Conservation (phyloP, 1,139 yeast genomes). For the Suhomyces atakaporum region DNA sequence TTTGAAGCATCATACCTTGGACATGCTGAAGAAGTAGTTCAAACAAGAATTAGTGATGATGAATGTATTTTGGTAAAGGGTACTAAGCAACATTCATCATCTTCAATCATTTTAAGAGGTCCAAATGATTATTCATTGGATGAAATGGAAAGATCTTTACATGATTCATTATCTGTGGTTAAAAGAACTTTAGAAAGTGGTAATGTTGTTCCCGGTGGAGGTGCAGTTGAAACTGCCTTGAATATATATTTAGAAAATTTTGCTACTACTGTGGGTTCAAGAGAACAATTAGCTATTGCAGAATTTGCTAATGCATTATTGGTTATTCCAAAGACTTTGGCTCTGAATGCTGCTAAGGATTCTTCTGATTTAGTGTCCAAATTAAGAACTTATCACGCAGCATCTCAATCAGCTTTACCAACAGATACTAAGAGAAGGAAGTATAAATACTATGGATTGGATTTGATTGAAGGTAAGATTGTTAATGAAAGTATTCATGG, state of each 20-base stretch:
- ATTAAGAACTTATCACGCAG: constrained; percentile 94
- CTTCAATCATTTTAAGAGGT: constrained; percentile 92
- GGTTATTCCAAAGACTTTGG: constrained; percentile 93
- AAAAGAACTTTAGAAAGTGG: constrained; percentile 97
- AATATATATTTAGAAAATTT: constrained; percentile 94
- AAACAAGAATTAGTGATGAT: constrained; percentile 91
- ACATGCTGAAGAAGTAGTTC: constrained; percentile 87
- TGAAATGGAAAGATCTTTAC: constrained; percentile 97
- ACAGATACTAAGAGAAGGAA: constrained; percentile 80
- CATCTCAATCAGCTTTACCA: constrained; percentile 83
- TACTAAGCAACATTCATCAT: constrained; percentile 88
- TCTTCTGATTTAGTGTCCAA: constrained; percentile 93
- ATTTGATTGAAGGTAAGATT: constrained; percentile 86
- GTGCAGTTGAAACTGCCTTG: constrained; percentile 96
- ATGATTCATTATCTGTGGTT: constrained; percentile 92
- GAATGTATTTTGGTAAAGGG: constrained; percentile 96
- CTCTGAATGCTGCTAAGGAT: constrained; percentile 97
- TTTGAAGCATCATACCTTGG: constrained; percentile 89
- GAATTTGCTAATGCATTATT: constrained; percentile 92
- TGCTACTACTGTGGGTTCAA: constrained; percentile 95
- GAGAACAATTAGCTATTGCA: constrained; percentile 97
- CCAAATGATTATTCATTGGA: constrained; percentile 95
- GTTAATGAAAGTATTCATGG: constrained; percentile 84
- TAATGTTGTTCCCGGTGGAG: constrained; percentile 96
- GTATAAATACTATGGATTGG: constrained; percentile 90